Evolutionary conservation across 2,329 filamentous ascomycete genomes (phyloP), one percentile per base, ranked within the genome.

Genomic region (Dothidotthia symphoricarpi): DNA sequence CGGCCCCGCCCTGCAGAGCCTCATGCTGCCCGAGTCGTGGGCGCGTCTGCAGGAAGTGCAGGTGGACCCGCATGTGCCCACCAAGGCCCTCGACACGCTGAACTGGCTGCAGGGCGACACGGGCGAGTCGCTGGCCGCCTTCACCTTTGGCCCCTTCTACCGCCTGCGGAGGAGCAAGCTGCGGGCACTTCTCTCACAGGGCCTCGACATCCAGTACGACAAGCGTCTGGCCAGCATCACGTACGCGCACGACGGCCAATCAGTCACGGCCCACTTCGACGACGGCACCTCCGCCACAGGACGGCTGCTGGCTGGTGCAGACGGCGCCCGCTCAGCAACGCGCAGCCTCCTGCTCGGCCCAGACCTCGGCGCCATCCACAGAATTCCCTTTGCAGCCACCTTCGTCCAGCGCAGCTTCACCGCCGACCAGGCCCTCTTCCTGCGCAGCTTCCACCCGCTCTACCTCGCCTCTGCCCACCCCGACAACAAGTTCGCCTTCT

Each of bases 11-110:
- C 65, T 83, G 27, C 68, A 74, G 29, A 55, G 67, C 6, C 66
- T 82, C 15, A 64, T 83, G 17, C 75, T 78, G 0, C 59, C 75
- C 0, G 61, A 50, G 75, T 83, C 28, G 75, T 36, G 53, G 39
- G 78, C 55, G 66, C 71, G n/a, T 59, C 67, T 41, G 71, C 78
- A 51, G 73, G 75, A 9, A 60, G 65, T 39, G 59, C 68, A 33
- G 71, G 78, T 78, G 29, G 73, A 85, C 54, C 67, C 83, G 12
- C 50, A 73, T 63, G 49, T 53, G 26, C 62, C 60, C 6, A 64
- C 64, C 6, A 61, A 62, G 28, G 58, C 60, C 10, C 39, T 55
- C n/a, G 63, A 66, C 41, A 57, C 56, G 11, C 36, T 67, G 27
- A 51, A 51, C 10, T 65, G 66, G 49, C 35, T 67, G 24, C 57